Percentiles rank a stretch among this genome's conserved stretches.
phyloP scores from a whole-genome alignment of 2,329 filamentous ascomycete genomes.

The Aspergillus quadricinctus region DNA sequence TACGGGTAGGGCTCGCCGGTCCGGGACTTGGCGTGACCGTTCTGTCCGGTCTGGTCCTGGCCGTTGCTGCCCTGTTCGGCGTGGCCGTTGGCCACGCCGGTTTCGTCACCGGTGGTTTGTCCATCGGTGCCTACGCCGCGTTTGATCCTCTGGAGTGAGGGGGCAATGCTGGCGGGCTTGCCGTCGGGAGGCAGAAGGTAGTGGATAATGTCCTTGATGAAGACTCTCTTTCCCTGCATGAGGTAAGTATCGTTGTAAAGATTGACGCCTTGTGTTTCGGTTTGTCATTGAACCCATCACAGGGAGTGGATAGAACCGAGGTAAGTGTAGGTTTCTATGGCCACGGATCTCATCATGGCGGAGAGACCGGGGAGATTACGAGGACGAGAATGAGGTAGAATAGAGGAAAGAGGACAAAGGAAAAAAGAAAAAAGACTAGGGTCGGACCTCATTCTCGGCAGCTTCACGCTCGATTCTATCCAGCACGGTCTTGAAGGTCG shows the following conservation, averaged over 20 bases:
- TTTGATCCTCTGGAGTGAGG: conserved; percentile 63
- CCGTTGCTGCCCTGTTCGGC: conserved; percentile 5
- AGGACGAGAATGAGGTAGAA: neutral
- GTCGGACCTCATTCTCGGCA: conserved; percentile 60
- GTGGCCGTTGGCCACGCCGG: conserved; percentile 22
- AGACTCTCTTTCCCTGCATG: conserved; percentile 76
- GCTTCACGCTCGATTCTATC: conserved; percentile 68
- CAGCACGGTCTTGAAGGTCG: conserved; percentile 60
- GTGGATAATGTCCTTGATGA: conserved; percentile 97
- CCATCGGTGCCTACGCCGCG: conserved; percentile 55
- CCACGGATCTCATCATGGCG: neutral
- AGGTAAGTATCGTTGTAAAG: conserved; percentile 36
- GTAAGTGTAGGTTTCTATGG: neutral
- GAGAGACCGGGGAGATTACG: neutral
- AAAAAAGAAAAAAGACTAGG: conserved; percentile 19
- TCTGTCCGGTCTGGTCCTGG: neutral
- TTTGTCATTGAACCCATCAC: neutral
- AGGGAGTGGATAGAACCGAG: neutral
- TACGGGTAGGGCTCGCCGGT: conserved; percentile 54
- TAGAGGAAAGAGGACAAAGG: conserved; percentile 1
- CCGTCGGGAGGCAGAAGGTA: conserved; percentile 77
- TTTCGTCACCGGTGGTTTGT: conserved; percentile 13
- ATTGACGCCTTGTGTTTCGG: neutral
- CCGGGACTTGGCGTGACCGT: conserved; percentile 24
- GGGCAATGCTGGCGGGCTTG: conserved; percentile 66